Evolutionary conservation across 805 yeast genomes (phyloP).

Genomic region (Yamadazyma ubonensis): DNA sequence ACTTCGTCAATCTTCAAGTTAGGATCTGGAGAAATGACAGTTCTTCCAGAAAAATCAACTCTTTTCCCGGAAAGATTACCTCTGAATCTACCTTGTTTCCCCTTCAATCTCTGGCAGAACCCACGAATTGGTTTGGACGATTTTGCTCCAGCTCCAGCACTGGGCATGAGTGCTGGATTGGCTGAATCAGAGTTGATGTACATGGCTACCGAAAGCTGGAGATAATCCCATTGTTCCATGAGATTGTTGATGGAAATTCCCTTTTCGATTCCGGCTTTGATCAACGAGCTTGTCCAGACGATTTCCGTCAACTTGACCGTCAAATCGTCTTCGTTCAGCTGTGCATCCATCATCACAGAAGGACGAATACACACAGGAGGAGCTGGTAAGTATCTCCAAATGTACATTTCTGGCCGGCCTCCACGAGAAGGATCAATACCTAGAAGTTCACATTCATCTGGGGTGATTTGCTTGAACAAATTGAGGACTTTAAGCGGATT

Average conservation of each 20-base stretch:
- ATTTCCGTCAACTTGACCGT: constrained; percentile 95
- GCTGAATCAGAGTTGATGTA: constrained; percentile 96
- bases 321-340: constrained; percentile 94
- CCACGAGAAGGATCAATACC: constrained; percentile 87
- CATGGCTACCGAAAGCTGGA: constrained; percentile 94
- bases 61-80: constrained; percentile 98
- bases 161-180: constrained; percentile 74
- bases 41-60: constrained; percentile 97
- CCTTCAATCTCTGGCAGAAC: constrained; percentile 94
- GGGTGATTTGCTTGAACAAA: constrained; percentile 79
- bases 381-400: constrained; percentile 97
- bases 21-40: constrained; percentile 98
- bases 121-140: constrained; percentile 83
- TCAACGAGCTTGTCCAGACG: constrained; percentile 94
- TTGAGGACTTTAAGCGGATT: constrained; percentile 89
- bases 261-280: constrained; percentile 90
- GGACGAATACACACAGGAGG: constrained; percentile 99
- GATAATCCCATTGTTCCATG: constrained; percentile 99
- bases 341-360: constrained; percentile 88
- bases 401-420: constrained; percentile 93
- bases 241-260: constrained; percentile 90
- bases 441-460: constrained; percentile 86
- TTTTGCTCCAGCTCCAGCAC: constrained; percentile 58
- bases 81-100: constrained; percentile 98
- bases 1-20: constrained; percentile 93